A percentile compares a stretch with the other conserved stretches of the same genome.
These are phyloP conservation scores for Pyrrhoderma lamaoense DNA, from an alignment of 1,284 basidiomycete species.

Conservation along the genomic window DNA sequence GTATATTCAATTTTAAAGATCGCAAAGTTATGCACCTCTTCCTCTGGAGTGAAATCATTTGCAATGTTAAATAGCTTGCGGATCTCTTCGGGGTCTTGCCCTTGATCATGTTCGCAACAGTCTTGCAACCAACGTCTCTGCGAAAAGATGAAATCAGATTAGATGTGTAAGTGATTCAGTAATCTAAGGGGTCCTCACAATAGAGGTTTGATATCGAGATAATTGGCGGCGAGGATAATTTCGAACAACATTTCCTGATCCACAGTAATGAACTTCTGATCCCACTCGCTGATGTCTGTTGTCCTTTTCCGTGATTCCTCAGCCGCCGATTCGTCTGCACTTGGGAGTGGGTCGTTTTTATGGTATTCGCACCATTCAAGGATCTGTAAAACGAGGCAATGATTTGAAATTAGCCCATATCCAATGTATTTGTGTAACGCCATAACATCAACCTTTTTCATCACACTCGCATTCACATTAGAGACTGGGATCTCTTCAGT, in stretches of 20 bases:
- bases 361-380: conserved; percentile 99
- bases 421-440: no score
- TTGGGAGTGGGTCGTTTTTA: conserved; percentile 91
- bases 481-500: conserved; percentile 93
- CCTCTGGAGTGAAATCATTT: conserved; percentile 98
- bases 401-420: background rate
- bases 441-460: conserved; percentile 74
- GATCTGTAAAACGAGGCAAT: conserved; percentile 48
- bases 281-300: conserved; percentile 98
- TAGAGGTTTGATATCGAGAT: conserved; percentile 98
- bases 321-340: conserved; percentile 71
- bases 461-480: conserved; percentile 92
- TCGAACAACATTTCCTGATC: conserved; percentile 98
- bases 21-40: conserved; percentile 62
- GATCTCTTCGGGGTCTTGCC: conserved; percentile 97
- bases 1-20: no score
- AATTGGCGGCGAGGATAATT: conserved; percentile 99
- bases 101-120: conserved; percentile 99
- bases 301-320: conserved; percentile 97
- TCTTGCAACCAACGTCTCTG: conserved; percentile 99
- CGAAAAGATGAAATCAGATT: conserved; percentile 9
- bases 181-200: conserved; percentile 52
- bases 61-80: conserved; percentile 96
- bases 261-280: conserved; percentile 95
- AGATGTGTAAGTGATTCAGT: no score